Evolutionary conservation across 441 rosid species (phyloP).

Genomic region (Hypseocharis bilobata): DNA sequence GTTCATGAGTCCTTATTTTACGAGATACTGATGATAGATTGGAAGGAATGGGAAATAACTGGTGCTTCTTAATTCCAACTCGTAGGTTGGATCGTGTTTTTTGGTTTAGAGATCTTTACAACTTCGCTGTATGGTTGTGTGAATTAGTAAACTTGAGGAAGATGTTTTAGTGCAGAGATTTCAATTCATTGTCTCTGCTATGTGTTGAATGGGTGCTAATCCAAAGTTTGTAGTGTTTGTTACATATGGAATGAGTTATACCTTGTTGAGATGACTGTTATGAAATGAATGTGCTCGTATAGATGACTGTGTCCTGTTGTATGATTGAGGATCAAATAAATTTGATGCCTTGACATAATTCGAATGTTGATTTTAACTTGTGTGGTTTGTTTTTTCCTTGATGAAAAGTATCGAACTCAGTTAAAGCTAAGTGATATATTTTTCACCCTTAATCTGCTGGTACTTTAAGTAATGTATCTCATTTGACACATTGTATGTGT

Average conservation of each 20-base stretch:
- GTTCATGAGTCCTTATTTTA: neutral
- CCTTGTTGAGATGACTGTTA: neutral
- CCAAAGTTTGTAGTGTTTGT: neutral
- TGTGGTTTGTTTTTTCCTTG: neutral
- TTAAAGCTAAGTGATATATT: neutral
- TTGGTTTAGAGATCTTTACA: neutral
- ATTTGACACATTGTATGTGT: neutral
- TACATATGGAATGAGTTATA: neutral
- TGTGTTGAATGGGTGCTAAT: constrained; percentile 1
- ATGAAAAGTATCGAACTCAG: no score
- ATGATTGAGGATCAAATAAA: neutral
- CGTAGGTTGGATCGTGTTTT: neutral
- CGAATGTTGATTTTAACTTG: neutral
- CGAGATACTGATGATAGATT: neutral
- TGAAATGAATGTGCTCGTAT: neutral
- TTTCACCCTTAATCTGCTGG: neutral
- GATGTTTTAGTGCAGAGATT: neutral
- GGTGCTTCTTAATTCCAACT: neutral
- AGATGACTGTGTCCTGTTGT: no score
- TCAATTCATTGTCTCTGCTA: neutral
- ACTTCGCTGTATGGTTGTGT: neutral
- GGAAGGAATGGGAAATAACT: neutral
- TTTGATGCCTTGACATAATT: neutral
- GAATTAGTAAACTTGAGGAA: neutral
- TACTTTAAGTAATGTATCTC: neutral